Percentiles rank a stretch among this genome's conserved stretches.
These are phyloP conservation scores for Coemansia sp. DNA, from an alignment of 192 early-diverging fungal genomes.

Conservation along the genomic window DNA sequence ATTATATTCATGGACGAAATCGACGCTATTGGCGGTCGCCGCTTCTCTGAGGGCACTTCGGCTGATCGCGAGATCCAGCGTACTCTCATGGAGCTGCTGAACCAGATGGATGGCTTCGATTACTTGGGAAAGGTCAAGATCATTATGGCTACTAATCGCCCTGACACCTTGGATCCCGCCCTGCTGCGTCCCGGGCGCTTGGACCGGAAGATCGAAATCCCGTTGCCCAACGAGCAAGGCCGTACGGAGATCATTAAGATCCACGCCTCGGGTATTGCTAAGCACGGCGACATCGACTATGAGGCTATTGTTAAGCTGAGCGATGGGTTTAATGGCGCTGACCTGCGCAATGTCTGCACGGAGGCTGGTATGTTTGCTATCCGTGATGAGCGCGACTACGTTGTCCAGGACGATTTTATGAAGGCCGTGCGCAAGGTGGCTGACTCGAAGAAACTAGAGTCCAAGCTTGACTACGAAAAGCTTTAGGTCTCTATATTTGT, in stretches of 20 bases:
- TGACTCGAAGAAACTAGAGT: conserved; percentile 94
- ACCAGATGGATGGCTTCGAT: conserved; percentile 99
- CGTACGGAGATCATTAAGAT: conserved; percentile 97
- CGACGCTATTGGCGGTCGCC: conserved; percentile 97
- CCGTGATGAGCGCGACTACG: conserved; percentile 96
- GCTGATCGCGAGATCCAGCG: conserved; percentile 99
- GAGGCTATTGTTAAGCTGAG: conserved; percentile 97
- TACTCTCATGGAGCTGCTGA: conserved; percentile 98
- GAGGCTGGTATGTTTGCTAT: conserved; percentile 99
- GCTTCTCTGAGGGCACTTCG: conserved; percentile 98
- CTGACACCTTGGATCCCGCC: conserved; percentile 98
- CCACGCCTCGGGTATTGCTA: conserved; percentile 89
- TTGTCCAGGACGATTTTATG: conserved; percentile 99
- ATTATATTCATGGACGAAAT: conserved; percentile 99
- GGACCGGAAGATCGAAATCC: conserved; percentile 99
- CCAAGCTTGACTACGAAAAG: conserved; percentile 87
- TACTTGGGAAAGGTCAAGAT: conserved; percentile 96
- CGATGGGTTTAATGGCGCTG: conserved; percentile 98
- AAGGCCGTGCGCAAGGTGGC: conserved; percentile 99
- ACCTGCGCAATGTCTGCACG: conserved; percentile 98
- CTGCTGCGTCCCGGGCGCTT: conserved; percentile 92
- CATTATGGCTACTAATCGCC: conserved; percentile 99
- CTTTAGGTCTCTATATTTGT: conserved; percentile 50
- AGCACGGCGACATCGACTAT: conserved; percentile 97
- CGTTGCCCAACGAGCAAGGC: conserved; percentile 97